A percentile compares a stretch with the other conserved stretches of the same genome.
Conservation (phyloP, 495 filamentous ascomycete genomes). For the Hapsidospora chrysogenum region DNA sequence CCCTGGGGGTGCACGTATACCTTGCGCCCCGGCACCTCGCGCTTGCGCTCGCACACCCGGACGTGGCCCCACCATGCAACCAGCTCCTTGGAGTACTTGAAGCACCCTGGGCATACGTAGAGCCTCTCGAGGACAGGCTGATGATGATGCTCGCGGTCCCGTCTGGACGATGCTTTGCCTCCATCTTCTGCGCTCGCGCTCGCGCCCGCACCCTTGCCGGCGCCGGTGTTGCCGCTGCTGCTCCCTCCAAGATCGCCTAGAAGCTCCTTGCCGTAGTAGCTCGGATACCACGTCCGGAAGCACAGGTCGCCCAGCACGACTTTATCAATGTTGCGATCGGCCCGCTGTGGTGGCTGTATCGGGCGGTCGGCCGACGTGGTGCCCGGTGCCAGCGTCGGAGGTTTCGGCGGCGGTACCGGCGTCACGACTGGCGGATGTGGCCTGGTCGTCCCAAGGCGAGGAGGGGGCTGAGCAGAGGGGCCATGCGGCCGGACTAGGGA, state of each 20-base stretch:
- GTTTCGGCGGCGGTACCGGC: slow-evolving; percentile 1
- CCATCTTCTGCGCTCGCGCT: slow-evolving; percentile 7
- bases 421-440: neutral
- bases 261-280: slow-evolving; percentile 63
- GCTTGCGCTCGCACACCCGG: slow-evolving; percentile 20
- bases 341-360: slow-evolving; percentile 7
- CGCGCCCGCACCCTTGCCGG: slow-evolving; percentile 5
- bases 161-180: slow-evolving; percentile 7
- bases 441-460: neutral
- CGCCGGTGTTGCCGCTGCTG: slow-evolving; percentile 8
- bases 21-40: slow-evolving; percentile 22
- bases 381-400: neutral
- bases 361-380: too few species aligned
- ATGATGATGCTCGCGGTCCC: too few species aligned
- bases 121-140: slow-evolving; percentile 38
- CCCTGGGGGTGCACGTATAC: slow-evolving; percentile 32
- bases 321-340: slow-evolving; percentile 51
- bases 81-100: slow-evolving; percentile 72
- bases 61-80: slow-evolving; percentile 34
- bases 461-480: slow-evolving; percentile 1
- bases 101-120: slow-evolving; percentile 85
- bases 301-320: slow-evolving; percentile 58
- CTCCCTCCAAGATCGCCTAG: too few species aligned
- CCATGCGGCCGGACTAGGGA: slow-evolving; percentile 1
- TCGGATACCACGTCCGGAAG: slow-evolving; percentile 65